Base-by-base conservation (phyloP, 257 asterid genomes). In the Voacanga thouarsii region DNA sequence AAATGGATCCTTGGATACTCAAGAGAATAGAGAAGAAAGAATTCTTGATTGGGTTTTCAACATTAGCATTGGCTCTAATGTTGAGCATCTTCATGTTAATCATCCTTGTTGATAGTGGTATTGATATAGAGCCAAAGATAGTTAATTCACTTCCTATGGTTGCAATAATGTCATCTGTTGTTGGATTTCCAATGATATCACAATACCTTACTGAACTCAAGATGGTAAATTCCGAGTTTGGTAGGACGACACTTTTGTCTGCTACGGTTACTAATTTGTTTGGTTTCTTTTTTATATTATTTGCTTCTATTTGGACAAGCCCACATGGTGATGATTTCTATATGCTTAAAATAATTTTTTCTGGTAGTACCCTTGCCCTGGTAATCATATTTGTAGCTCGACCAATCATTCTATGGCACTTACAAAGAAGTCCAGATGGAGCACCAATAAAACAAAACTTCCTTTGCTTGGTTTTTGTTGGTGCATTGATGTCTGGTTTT, bases 161-260 rank as follows among this genome's bases (percentile, higher is more conserved):
- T 18, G 85, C 84, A 3, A 30, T 63, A 0, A 21, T 72, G 44
- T 81, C 86, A 4, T 87, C 89, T 12, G 77, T 87, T 24, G 77
- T 83, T 4, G 78, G 78, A 9, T 85, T 87, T 30, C 90, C 90
- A 0, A 65, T 85, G 71, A 65, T 85, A 6, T 89, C 89, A 0
- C 89, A 79, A 61, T 83, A 83, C 78, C 79, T 87, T 41, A 85
- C 83, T 2, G 87, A 87, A 50, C 83, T 87, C 21, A 81, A 77
- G 60, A 85, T 87, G 86, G 76, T 83, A 26, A 87, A 83, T 60
- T 81, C 88, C 6, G 88, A 85, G 49, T 73, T 87, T 11, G 91
- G 91, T 51, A 78, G 85, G 61, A 73, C 65, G 82, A 86, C 89
- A 9, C 55, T 87, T 15, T 57, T 85, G 12, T 71, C 84, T 4